Percentiles rank a stretch among this genome's conserved stretches.
Conservation (phyloP, 495 filamentous ascomycete species). For the Penicillium verhagenii region DNA sequence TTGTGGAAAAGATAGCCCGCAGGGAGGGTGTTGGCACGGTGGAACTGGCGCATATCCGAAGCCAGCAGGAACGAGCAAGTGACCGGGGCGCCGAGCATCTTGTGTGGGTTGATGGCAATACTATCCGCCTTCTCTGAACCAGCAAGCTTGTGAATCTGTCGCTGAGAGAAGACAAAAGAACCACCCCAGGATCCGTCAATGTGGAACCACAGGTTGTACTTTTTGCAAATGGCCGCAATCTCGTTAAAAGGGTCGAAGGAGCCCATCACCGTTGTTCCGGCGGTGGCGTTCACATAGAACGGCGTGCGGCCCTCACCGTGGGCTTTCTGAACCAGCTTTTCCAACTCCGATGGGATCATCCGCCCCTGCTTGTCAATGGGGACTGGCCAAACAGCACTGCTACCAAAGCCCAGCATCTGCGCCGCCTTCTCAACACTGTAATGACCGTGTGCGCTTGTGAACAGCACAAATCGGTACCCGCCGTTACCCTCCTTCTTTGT, state of each 20-base stretch:
- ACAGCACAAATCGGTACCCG: slow-evolving; percentile 68
- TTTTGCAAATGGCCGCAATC: slow-evolving; percentile 69
- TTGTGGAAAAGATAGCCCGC: slow-evolving; percentile 87
- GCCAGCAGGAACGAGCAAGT: slow-evolving; percentile 90
- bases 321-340: slow-evolving; percentile 56
- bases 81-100: slow-evolving; percentile 89
- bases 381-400: slow-evolving; percentile 67
- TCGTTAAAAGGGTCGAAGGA: slow-evolving; percentile 79
- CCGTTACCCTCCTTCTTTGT: slow-evolving; percentile 72
- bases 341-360: slow-evolving; percentile 67
- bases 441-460: slow-evolving; percentile 86
- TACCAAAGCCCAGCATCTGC: slow-evolving; percentile 80
- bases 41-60: slow-evolving; percentile 70
- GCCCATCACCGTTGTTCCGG: slow-evolving; percentile 89
- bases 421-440: slow-evolving; percentile 95
- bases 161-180: slow-evolving; percentile 70
- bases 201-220: slow-evolving; percentile 81
- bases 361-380: slow-evolving; percentile 68
- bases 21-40: slow-evolving; percentile 77
- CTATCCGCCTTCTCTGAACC: slow-evolving; percentile 75
- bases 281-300: slow-evolving; percentile 94
- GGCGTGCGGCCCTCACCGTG: slow-evolving; percentile 68
- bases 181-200: slow-evolving; percentile 92
- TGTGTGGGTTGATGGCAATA: slow-evolving; percentile 88
- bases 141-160: slow-evolving; percentile 60